phyloP scores from a whole-genome alignment of 129 eudicot genomes.

The Flaveria sonorensis region DNA sequence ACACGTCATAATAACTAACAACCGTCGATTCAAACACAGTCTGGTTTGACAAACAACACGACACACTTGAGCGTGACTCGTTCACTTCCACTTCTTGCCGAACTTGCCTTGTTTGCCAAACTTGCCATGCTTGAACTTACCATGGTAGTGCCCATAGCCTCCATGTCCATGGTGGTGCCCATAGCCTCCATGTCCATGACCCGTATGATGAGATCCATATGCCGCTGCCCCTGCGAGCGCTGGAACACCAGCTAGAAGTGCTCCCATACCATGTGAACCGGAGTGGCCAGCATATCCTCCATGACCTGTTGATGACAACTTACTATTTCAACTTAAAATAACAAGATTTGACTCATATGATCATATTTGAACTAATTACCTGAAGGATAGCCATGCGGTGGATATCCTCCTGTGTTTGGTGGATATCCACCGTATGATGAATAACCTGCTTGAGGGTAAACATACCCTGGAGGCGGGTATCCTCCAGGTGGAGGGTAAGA shows the following conservation, averaged over 20 bases:
- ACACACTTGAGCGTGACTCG: not conserved
- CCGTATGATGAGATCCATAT: conserved; percentile 26
- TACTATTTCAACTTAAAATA: conserved; percentile 4
- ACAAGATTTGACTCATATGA: not conserved
- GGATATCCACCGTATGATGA: conserved; percentile 26
- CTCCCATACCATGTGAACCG: conserved; percentile 27
- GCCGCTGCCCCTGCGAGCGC: conserved; percentile 31
- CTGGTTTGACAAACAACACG: not conserved
- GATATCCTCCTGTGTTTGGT: conserved; percentile 20
- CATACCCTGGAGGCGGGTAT: conserved; percentile 39
- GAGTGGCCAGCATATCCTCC: conserved; percentile 29
- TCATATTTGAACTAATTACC: not conserved
- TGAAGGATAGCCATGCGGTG: not conserved
- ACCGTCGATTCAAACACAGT: not conserved
- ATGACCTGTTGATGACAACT: conserved; percentile 24
- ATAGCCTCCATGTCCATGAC: conserved; percentile 36
- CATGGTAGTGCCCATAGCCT: conserved; percentile 42
- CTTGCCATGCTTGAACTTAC: conserved; percentile 10
- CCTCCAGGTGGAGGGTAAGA: conserved; percentile 46
- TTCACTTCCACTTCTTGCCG: conserved; percentile 42
- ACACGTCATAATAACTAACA: not conserved
- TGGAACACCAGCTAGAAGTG: conserved; percentile 30
- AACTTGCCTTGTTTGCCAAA: conserved; percentile 34
- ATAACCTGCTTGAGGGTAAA: conserved; percentile 36
- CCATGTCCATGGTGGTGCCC: conserved; percentile 37